Evolutionary conservation across 2,329 filamentous ascomycete genomes (phyloP).

Genomic region (Akanthomyces uredinophilus): DNA sequence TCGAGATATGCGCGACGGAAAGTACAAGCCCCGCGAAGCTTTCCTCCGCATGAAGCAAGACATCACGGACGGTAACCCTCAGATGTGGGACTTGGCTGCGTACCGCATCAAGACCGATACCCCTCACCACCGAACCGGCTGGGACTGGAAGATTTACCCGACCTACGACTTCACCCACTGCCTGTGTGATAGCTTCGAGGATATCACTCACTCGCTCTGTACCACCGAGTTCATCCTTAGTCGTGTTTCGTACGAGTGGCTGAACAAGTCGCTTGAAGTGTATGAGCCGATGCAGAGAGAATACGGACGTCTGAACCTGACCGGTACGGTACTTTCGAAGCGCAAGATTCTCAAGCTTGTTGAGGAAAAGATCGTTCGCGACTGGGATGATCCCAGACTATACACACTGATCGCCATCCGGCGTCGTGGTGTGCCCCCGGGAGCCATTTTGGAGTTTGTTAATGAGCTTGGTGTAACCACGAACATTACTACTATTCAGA

Average conservation of each 20-base stretch:
- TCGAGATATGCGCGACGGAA: slow-evolving; percentile 82
- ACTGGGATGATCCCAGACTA: slow-evolving; percentile 86
- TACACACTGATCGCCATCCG: slow-evolving; percentile 83
- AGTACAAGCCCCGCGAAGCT: slow-evolving; percentile 79
- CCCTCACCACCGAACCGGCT: slow-evolving; percentile 72
- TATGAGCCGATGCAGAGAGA: slow-evolving; percentile 95
- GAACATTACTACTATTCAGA: slow-evolving; percentile 71
- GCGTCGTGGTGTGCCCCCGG: slow-evolving; percentile 79
- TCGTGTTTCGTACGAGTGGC: slow-evolving; percentile 83
- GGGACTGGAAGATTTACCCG: slow-evolving; percentile 88
- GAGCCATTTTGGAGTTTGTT: slow-evolving; percentile 83
- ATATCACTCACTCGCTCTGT: slow-evolving; percentile 86
- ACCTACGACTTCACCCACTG: slow-evolving; percentile 93
- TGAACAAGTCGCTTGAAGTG: slow-evolving; percentile 74
- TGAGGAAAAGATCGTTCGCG: slow-evolving; percentile 69
- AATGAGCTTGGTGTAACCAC: slow-evolving; percentile 90
- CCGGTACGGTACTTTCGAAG: slow-evolving; percentile 83
- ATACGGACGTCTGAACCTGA: slow-evolving; percentile 62
- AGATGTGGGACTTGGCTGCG: slow-evolving; percentile 94
- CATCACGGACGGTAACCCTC: slow-evolving; percentile 76
- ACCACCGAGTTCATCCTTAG: slow-evolving; percentile 88
- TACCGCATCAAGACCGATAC: slow-evolving; percentile 73
- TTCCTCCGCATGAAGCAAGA: slow-evolving; percentile 92
- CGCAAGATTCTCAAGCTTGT: slow-evolving; percentile 78
- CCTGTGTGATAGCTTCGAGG: slow-evolving; percentile 86